Evolutionary conservation across 2,329 filamentous ascomycete genomes (phyloP).

Genomic region (Tolypocladium album): DNA sequence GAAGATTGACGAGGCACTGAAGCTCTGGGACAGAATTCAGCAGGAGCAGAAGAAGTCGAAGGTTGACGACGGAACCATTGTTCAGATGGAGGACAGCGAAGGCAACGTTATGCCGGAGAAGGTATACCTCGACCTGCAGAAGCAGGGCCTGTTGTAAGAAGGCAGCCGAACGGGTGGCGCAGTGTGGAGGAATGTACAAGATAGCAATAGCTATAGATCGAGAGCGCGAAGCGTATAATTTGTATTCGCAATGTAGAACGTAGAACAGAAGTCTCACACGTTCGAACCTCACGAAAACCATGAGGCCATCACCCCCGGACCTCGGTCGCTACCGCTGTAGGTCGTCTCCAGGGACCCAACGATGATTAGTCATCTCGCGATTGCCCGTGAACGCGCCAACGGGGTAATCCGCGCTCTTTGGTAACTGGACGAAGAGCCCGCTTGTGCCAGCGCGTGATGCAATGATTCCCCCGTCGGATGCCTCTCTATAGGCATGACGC

Average conservation of each 20-base stretch:
- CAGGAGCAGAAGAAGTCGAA: slow-evolving; percentile 70
- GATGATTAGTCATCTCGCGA: not conserved
- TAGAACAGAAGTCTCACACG: too few species aligned
- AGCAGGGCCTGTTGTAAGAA: slow-evolving; percentile 67
- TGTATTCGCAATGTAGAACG: not conserved
- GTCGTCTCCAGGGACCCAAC: too few species aligned
- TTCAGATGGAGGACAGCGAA: slow-evolving; percentile 97
- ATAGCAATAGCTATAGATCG: not conserved
- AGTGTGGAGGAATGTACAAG: not conserved
- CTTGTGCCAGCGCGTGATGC: not conserved
- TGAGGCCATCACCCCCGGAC: not conserved
- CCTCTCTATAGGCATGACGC: slow-evolving; percentile 23
- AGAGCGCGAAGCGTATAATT: not conserved
- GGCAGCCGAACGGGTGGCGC: not conserved
- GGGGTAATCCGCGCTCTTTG: not conserved
- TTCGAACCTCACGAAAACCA: not conserved
- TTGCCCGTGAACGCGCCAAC: not conserved
- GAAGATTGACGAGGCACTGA: slow-evolving; percentile 76
- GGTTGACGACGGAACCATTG: slow-evolving; percentile 68
- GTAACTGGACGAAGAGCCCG: not conserved
- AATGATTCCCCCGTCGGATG: not conserved
- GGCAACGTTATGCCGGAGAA: slow-evolving; percentile 99
- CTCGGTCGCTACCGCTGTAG: too few species aligned
- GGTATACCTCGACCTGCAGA: slow-evolving; percentile 91
- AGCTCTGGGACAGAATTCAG: slow-evolving; percentile 89